phyloP scores from a whole-genome alignment of 2,329 filamentous ascomycete genomes.

The Fusarium nygamai region DNA sequence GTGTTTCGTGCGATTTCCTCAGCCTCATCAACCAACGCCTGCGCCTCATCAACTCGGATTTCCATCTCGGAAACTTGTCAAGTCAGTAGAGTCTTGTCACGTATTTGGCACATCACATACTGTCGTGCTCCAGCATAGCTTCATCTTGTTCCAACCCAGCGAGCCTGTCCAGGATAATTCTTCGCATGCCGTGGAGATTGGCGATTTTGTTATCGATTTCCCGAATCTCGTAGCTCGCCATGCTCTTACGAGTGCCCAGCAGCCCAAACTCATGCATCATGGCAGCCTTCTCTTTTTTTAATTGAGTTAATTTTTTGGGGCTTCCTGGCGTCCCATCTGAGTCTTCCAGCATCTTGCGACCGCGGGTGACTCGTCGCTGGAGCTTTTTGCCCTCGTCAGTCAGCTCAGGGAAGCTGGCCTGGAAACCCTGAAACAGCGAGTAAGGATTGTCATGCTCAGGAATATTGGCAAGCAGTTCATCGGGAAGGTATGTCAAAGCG shows the following conservation, averaged over 20 bases:
- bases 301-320: conserved; percentile 73
- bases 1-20: conserved; percentile 64
- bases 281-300: conserved; percentile 82
- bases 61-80: conserved; percentile 70
- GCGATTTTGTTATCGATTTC: conserved; percentile 98
- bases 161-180: conserved; percentile 87
- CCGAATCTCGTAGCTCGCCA: conserved; percentile 94
- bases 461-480: conserved; percentile 89
- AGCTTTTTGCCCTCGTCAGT: conserved; percentile 76
- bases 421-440: conserved; percentile 96
- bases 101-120: conserved; percentile 58
- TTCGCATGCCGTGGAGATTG: conserved; percentile 91
- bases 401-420: conserved; percentile 82
- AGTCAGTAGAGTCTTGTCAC: conserved; percentile 45
- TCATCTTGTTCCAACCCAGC: conserved; percentile 92
- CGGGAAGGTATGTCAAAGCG: conserved; percentile 85
- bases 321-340: conserved; percentile 63
- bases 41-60: conserved; percentile 68
- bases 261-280: conserved; percentile 90
- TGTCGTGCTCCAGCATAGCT: conserved; percentile 86
- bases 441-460: conserved; percentile 87
- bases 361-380: conserved; percentile 75
- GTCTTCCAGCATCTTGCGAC: conserved; percentile 79
- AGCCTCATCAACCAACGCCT: conserved; percentile 67
- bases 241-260: conserved; percentile 92